Conservation (phyloP, 148 eudicot species). For the Diospyros lotus region DNA sequence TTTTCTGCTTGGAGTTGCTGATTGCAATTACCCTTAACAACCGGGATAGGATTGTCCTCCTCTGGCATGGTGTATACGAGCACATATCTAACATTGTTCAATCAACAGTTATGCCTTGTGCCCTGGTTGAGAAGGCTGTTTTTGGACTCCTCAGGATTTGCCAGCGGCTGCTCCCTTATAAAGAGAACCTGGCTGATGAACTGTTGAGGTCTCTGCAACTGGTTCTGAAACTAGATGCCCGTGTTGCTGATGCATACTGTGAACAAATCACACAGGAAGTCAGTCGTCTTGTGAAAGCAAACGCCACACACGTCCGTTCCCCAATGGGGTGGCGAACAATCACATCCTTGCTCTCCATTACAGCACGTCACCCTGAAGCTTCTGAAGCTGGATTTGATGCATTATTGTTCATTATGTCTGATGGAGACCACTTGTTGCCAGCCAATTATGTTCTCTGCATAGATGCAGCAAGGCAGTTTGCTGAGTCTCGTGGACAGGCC, state of each 20-base stretch:
- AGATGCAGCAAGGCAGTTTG: slow-evolving; percentile 68
- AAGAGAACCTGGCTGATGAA: slow-evolving; percentile 87
- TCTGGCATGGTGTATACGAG: slow-evolving; percentile 89
- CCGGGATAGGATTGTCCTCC: slow-evolving; percentile 82
- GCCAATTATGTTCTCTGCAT: slow-evolving; percentile 62
- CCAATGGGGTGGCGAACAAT: slow-evolving; percentile 89
- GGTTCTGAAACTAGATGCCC: slow-evolving; percentile 81
- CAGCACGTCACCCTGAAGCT: slow-evolving; percentile 82
- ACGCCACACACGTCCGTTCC: slow-evolving; percentile 74
- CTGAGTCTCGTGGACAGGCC: slow-evolving; percentile 68
- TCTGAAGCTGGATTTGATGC: slow-evolving; percentile 79
- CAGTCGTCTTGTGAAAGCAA: slow-evolving; percentile 74
- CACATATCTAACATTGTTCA: slow-evolving; percentile 73
- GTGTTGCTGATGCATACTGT: slow-evolving; percentile 90
- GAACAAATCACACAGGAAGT: slow-evolving; percentile 94
- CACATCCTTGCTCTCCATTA: slow-evolving; percentile 59
- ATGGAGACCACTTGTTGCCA: slow-evolving; percentile 61
- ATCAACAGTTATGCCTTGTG: slow-evolving; percentile 67
- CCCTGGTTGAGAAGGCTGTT: slow-evolving; percentile 74
- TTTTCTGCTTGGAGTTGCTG: slow-evolving; percentile 83
- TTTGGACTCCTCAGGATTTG: slow-evolving; percentile 83
- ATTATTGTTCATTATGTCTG: slow-evolving; percentile 60
- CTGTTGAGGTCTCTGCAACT: slow-evolving; percentile 81
- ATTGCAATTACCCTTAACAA: slow-evolving; percentile 85
- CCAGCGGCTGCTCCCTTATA: slow-evolving; percentile 76